These are phyloP conservation scores for Suhomyces taliae DNA, from an alignment of 1,139 yeast genomes.

Conservation along the genomic window DNA sequence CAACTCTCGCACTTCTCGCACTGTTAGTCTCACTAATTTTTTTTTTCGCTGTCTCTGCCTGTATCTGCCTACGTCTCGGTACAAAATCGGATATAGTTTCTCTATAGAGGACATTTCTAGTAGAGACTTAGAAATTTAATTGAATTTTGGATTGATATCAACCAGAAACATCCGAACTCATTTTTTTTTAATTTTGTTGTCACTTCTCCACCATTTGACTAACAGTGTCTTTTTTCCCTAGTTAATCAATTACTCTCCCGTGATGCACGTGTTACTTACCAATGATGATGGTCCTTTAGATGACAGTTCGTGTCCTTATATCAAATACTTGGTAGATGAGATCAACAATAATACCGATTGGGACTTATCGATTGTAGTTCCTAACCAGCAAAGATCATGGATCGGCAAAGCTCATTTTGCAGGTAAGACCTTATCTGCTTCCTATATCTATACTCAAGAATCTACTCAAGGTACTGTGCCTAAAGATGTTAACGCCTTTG, in stretches of 20 bases:
- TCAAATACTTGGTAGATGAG: constrained; percentile 77
- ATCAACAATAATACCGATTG: constrained; percentile 67
- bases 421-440: constrained; percentile 69
- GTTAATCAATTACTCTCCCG: not conserved
- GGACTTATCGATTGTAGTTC: constrained; percentile 83
- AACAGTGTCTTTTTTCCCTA: too few relatives aligned
- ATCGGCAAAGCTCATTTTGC: constrained; percentile 97
- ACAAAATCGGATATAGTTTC: too few relatives aligned
- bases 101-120: too few relatives aligned
- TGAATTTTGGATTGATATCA: too few relatives aligned
- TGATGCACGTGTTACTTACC: constrained; percentile 57
- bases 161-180: not conserved
- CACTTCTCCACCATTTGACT: not conserved
- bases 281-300: constrained; percentile 97
- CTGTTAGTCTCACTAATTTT: too few relatives aligned
- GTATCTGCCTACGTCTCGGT: too few relatives aligned
- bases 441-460: constrained; percentile 58
- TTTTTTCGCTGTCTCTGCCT: too few relatives aligned
- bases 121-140: too few relatives aligned
- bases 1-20: too few relatives aligned
- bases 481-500: constrained; percentile 43
- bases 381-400: constrained; percentile 80
- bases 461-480: constrained; percentile 30
- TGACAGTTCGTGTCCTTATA: constrained; percentile 78
- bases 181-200: not conserved